Base-by-base conservation (phyloP, 2,329 filamentous ascomycete species). In the Teratosphaeria destructans region DNA sequence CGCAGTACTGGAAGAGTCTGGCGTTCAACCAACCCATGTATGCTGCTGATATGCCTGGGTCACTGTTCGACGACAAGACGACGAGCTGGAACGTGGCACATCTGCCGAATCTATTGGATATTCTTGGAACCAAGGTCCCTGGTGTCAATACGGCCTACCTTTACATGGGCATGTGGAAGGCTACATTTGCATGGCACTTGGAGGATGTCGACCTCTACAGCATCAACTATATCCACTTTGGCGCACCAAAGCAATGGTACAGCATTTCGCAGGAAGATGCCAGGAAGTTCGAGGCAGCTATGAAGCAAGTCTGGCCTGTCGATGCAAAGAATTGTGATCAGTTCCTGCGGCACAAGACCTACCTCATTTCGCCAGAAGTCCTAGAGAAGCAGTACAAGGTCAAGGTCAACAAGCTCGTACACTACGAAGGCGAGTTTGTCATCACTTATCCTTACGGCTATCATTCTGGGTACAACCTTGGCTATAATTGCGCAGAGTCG, bases 111-210 rank as follows among this genome's bases (percentile, higher is more conserved):
- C 77, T 99, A 59, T 82, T 99, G 47, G 94, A 99, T 73, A 90
- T 96, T 3, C 80, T 99, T 1, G 94, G 94, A 6, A 93, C 91
- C 59, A 96, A 96, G 67, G 90, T 99, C 8, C 95, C 94, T 3
- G 94, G 94, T 65, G 95, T 99, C 70, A 99, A 99, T 70, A 99
- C 93, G 1, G 93, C 94, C 1, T 99, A 99, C 71, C 83, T 99
- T 1, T 99, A 99, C 71, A 81, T 99, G 61, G 94, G 94, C 52
- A 99, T 99, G 94, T 99, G 94, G 94, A 97, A 97, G 75, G 93
- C 94, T 12, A 97, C 94, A 0, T 99, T 99, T 73, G 94, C 94
- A 8, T 99, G 94, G 94, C 94, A 99, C 81, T 78, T 99, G 57
- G 94, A 99, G 73, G 94, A 99, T 72, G 93, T 99, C 52, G 94